phyloP scores from a whole-genome alignment of 2,329 filamentous ascomycete species.

The Fusarium devonianum region DNA sequence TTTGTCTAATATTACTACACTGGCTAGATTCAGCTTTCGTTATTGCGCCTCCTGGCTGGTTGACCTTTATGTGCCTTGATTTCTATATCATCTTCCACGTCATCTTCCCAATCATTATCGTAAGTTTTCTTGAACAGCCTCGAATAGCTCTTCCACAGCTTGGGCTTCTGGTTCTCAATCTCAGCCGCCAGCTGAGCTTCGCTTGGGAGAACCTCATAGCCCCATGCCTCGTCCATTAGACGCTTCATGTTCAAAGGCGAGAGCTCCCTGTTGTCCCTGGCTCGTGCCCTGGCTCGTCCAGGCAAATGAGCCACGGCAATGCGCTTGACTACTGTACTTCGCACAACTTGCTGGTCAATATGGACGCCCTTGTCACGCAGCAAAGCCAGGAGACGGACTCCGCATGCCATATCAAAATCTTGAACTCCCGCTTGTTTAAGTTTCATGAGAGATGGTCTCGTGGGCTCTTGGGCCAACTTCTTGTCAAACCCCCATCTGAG shows the following conservation, averaged over 20 bases:
- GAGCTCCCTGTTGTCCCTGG: conserved; percentile 45
- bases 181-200: conserved; percentile 35
- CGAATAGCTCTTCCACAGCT: conserved; percentile 43
- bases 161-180: conserved; percentile 42
- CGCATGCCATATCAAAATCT: conserved; percentile 47
- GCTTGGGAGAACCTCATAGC: conserved; percentile 42
- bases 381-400: conserved; percentile 47
- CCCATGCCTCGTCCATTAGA: conserved; percentile 48
- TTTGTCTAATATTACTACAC: conserved; percentile 32
- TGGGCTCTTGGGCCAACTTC: conserved; percentile 39
- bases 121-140: conserved; percentile 42
- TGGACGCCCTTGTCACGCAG: conserved; percentile 48
- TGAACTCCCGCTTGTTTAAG: conserved; percentile 19
- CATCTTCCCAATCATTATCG: conserved; percentile 24
- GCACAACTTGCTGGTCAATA: conserved; percentile 45
- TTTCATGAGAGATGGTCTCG: conserved; percentile 13
- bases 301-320: conserved; percentile 43
- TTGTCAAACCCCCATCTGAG: conserved; percentile 57
- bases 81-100: conserved; percentile 6
- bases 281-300: conserved; percentile 39
- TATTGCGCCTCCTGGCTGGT: conserved; percentile 1
- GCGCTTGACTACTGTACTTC: conserved; percentile 40
- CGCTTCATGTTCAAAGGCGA: conserved; percentile 42
- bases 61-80: conserved; percentile 1
- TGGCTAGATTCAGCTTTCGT: conserved; percentile 28